Base-by-base conservation (phyloP, 768 basidiomycete genomes). In the Solioccasus polychromus region DNA sequence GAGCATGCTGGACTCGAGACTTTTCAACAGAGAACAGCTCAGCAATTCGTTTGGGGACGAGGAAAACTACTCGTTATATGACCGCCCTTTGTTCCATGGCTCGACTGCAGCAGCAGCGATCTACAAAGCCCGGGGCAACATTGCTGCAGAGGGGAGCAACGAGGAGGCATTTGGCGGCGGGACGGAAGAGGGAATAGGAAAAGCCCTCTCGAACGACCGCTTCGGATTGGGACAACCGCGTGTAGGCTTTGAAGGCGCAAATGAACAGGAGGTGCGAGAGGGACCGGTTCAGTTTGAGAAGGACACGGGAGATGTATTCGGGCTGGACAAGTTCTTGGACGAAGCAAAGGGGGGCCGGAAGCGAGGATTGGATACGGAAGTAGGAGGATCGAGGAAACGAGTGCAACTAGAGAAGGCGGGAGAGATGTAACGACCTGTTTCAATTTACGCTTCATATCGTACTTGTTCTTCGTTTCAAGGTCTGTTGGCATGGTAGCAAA, bases 261-360 rank as follows among this genome's bases (percentile, higher is more conserved):
- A 73, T 31, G 86, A 88, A 17, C 88, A 88, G 62, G 92, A 93
- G 62, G 75, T 86, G 22, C 72, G 84, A 45, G 89, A 92, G 58
- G 96, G 96, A 2, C 96, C 96, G 19, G 96, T 99, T 32, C 92
- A 97, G 61, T 99, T 99, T 60, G 96, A 99, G 74, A 96, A 97
- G 72, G 95, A 99, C 60, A 83, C 87, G 2, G 79, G 83, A n/a
- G 95, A 97, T 76, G 92, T 97, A 17, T 97, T 97, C 61, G 95
- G 95, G 51, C 75, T 97, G 52, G 89, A 96, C 68, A 85, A 95
- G 64, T 98, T 99, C 74, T 77, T 98, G 74, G 92, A 97, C 63
- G 91, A 93, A 66, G 96, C 95, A 15, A 96, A 92, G 77, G 84
- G 85, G 19, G 95, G 93, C n/a, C 82, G 83, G 67, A 95, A 95